These are phyloP conservation scores for Alternaria metachromatica DNA, from an alignment of 2,329 filamentous ascomycete genomes.

Conservation along the genomic window DNA sequence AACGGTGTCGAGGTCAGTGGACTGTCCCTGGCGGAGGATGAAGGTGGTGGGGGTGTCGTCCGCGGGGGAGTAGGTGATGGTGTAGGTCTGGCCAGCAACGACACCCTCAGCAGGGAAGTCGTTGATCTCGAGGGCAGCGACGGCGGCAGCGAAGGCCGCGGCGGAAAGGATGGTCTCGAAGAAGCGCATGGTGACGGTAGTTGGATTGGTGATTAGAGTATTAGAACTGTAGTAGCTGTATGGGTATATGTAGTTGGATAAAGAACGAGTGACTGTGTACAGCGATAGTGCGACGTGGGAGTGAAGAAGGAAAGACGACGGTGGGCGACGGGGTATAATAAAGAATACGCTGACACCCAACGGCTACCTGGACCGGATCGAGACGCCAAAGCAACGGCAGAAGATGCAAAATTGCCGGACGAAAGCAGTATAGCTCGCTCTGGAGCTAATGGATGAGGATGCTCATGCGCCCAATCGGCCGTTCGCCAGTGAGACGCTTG, in stretches of 20 bases:
- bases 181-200: conserved; percentile 57
- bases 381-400: conserved; percentile 38
- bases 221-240: conserved; percentile 22
- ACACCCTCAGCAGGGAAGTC: conserved; percentile 56
- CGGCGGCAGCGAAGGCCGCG: conserved; percentile 47
- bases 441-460: conserved; percentile 29
- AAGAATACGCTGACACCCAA: conserved; percentile 23
- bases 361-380: conserved; percentile 9
- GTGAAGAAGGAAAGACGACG: conserved; percentile 21
- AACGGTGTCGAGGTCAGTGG: conserved; percentile 59
- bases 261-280: conserved; percentile 40
- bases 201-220: conserved; percentile 22
- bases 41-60: conserved; percentile 59
- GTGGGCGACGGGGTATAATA: conserved; percentile 19
- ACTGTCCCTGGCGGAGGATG: conserved; percentile 61
- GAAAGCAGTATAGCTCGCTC: conserved; percentile 23
- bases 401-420: conserved; percentile 43
- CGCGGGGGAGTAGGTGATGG: conserved; percentile 57
- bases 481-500: conserved; percentile 15
- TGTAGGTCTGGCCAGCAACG: conserved; percentile 57
- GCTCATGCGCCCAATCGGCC: conserved; percentile 32
- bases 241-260: conserved; percentile 20
- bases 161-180: conserved; percentile 55
- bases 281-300: conserved; percentile 27
- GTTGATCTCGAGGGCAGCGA: conserved; percentile 58